Percentiles rank a stretch among this genome's conserved stretches.
These are phyloP conservation scores for Melanomma pulvis-pyrius DNA, from an alignment of 495 filamentous ascomycete genomes.

Conservation along the genomic window DNA sequence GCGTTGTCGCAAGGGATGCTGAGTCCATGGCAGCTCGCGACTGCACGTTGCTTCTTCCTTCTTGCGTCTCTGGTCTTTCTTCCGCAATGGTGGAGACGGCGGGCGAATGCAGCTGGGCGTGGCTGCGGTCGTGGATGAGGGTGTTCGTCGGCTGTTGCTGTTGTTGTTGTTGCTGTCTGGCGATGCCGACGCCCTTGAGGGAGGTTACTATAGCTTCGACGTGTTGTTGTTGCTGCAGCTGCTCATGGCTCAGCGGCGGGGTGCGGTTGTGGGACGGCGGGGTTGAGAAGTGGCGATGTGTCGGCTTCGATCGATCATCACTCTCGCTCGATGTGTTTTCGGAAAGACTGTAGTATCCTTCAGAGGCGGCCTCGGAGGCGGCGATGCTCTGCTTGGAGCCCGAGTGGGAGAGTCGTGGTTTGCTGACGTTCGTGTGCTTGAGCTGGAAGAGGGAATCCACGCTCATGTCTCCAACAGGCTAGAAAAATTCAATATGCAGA, in stretches of 20 bases:
- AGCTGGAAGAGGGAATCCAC: conserved; percentile 35
- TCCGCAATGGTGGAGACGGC: conserved; percentile 33
- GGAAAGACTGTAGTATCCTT: conserved; percentile 69
- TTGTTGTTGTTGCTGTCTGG: conserved; percentile 10
- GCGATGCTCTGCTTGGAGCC: conserved; percentile 63
- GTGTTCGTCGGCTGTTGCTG: not conserved
- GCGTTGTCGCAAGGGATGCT: conserved; percentile 57
- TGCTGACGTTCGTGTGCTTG: conserved; percentile 45
- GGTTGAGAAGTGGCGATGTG: conserved; percentile 54
- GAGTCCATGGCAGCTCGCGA: conserved; percentile 36
- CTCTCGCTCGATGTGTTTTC: conserved; percentile 52
- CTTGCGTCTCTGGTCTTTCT: conserved; percentile 36
- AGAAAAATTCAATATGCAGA: conserved; percentile 7
- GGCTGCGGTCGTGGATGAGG: not conserved
- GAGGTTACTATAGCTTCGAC: conserved; percentile 25
- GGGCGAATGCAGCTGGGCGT: conserved; percentile 6
- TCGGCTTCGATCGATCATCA: conserved; percentile 49
- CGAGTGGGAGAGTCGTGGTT: conserved; percentile 55
- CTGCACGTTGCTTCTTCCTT: not conserved
- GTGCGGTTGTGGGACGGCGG: conserved; percentile 43
- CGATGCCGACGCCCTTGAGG: conserved; percentile 22
- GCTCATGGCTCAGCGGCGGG: conserved; percentile 36
- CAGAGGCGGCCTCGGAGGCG: conserved; percentile 69
- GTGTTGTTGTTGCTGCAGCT: conserved; percentile 28
- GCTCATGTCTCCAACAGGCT: conserved; percentile 36